A percentile compares a stretch with the other conserved stretches of the same genome.
These are phyloP conservation scores for Tulasnella sp. DNA, from an alignment of 768 basidiomycete genomes.

Conservation along the genomic window DNA sequence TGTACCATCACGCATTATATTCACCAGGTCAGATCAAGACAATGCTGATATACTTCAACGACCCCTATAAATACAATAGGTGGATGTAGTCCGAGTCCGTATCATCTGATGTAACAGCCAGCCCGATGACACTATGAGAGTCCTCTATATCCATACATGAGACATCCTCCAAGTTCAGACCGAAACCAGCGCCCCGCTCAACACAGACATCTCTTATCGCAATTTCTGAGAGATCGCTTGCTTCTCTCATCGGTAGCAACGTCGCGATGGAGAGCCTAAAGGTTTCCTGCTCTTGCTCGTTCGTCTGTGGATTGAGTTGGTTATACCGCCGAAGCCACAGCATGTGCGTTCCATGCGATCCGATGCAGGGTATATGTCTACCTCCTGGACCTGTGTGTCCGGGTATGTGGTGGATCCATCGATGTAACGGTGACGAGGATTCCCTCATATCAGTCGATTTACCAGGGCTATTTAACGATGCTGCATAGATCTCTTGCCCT, in stretches of 20 bases:
- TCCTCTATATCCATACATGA: slow-evolving; percentile 8
- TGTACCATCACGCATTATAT: too few relatives aligned
- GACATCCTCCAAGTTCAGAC: neutral
- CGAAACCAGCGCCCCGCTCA: neutral
- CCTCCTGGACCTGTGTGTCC: neutral
- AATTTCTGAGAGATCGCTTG: neutral
- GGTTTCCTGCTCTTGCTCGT: too few relatives aligned
- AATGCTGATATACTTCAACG: too few relatives aligned
- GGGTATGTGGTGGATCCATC: slow-evolving; percentile 8
- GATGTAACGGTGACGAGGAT: neutral
- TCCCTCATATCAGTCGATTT: too few relatives aligned
- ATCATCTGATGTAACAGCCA: too few relatives aligned
- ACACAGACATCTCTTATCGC: neutral
- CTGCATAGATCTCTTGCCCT: neutral
- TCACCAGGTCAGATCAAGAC: too few relatives aligned
- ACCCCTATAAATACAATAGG: too few relatives aligned
- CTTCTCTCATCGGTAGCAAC: neutral
- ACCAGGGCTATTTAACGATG: too few relatives aligned
- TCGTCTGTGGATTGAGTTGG: neutral
- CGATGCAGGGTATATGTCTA: slow-evolving; percentile 1
- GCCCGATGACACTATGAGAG: neutral
- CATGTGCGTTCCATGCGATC: slow-evolving; percentile 9
- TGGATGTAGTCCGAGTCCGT: too few relatives aligned
- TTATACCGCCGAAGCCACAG: slow-evolving; percentile 2
- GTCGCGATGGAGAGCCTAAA: too few relatives aligned